These are phyloP conservation scores for Neurospora terricola DNA, from an alignment of 495 filamentous ascomycete species.

Conservation along the genomic window DNA sequence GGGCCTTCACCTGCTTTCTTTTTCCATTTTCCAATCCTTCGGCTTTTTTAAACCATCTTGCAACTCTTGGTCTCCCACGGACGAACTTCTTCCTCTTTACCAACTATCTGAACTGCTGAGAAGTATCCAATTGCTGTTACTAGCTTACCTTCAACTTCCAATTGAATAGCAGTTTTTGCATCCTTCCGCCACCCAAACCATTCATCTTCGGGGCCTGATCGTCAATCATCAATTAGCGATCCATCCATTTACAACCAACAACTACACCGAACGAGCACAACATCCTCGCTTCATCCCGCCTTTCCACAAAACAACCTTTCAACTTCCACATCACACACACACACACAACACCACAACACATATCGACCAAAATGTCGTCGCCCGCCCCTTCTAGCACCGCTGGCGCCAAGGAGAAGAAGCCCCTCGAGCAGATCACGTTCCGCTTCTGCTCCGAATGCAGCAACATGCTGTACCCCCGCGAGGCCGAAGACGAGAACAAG, in stretches of 20 bases:
- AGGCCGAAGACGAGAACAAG: conserved; percentile 54
- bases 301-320: not conserved
- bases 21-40: not conserved
- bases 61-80: not conserved
- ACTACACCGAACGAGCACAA: not conserved
- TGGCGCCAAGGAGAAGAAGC: conserved; percentile 40
- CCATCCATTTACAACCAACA: not conserved
- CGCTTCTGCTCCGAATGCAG: conserved; percentile 97
- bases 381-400: conserved; percentile 44
- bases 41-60: not conserved
- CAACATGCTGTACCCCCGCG: conserved; percentile 96
- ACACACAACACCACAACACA: not conserved
- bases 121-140: not conserved
- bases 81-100: not conserved
- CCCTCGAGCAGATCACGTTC: conserved; percentile 76
- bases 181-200: not conserved
- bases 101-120: not conserved
- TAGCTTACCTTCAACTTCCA: not conserved
- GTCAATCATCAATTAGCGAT: not conserved
- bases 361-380: conserved; percentile 42
- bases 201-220: not conserved
- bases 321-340: not conserved
- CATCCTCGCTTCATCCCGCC: not conserved
- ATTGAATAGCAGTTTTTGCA: not conserved
- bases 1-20: not conserved